phyloP scores from a whole-genome alignment of 495 filamentous ascomycete species.

The Lasiosphaeria hispida region DNA sequence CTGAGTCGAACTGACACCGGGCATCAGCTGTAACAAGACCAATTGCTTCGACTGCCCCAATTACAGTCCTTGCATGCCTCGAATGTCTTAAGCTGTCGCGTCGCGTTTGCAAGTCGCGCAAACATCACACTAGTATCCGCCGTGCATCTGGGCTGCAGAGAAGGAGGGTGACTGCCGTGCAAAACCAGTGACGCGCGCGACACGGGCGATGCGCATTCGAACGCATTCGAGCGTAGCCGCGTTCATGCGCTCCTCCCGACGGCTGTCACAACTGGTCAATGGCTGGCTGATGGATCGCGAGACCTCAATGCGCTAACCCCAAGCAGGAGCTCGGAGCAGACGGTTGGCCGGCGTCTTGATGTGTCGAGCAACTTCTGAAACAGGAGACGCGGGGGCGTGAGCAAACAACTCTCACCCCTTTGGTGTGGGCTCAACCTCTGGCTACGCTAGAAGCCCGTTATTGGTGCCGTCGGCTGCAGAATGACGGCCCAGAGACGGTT shows the following conservation, averaged over 20 bases:
- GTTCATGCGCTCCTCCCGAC: slow-evolving; percentile 23
- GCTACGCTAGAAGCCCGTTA: neutral
- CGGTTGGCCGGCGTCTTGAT: slow-evolving; percentile 13
- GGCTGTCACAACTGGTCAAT: slow-evolving; percentile 12
- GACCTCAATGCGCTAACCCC: slow-evolving; percentile 16
- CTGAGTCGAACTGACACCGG: too few relatives aligned
- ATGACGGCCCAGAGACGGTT: slow-evolving; percentile 1
- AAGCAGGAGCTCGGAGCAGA: slow-evolving; percentile 11
- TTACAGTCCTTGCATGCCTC: too few relatives aligned
- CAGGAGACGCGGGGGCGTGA: slow-evolving; percentile 22
- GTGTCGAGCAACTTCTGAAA: slow-evolving; percentile 28
- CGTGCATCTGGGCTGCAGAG: slow-evolving; percentile 1
- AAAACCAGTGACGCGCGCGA: slow-evolving; percentile 24
- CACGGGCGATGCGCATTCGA: slow-evolving; percentile 23
- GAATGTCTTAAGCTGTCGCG: too few relatives aligned
- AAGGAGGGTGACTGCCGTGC: neutral
- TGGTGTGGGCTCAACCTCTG: slow-evolving; percentile 1
- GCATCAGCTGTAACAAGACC: too few relatives aligned
- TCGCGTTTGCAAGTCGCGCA: too few relatives aligned
- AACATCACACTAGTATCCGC: neutral
- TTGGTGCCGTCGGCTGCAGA: slow-evolving; percentile 3
- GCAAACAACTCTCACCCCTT: neutral
- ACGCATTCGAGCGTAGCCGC: slow-evolving; percentile 26
- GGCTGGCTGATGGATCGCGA: slow-evolving; percentile 12
- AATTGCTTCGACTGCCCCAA: too few relatives aligned